phyloP scores from a whole-genome alignment of 306 rosid species.

The Lathyrus tuberosus region DNA sequence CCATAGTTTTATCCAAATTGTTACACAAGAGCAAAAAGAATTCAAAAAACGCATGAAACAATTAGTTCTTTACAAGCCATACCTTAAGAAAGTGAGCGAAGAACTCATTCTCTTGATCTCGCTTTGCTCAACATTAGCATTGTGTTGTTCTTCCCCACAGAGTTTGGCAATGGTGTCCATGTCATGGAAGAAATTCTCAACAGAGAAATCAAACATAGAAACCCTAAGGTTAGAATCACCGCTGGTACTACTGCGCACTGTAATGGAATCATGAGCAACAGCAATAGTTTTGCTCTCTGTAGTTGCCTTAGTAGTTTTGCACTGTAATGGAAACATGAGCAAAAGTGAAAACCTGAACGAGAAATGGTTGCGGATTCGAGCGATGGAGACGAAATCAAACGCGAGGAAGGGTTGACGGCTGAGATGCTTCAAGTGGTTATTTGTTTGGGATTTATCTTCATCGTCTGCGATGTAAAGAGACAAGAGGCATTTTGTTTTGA shows the following conservation, averaged over 20 bases:
- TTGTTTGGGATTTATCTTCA: no score
- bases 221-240: slow-evolving; percentile 26
- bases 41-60: background rate
- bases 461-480: no score
- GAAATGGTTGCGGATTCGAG: no score
- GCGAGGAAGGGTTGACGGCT: no score
- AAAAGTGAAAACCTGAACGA: no score
- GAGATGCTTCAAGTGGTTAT: no score
- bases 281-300: background rate
- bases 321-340: no score
- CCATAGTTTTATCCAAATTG: no score
- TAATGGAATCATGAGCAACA: slow-evolving; percentile 9
- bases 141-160: slow-evolving; percentile 55
- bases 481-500: no score
- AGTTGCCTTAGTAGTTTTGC: slow-evolving; percentile 22
- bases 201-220: slow-evolving; percentile 61
- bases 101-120: slow-evolving; percentile 60
- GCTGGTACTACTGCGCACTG: background rate
- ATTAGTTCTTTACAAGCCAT: background rate
- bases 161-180: slow-evolving; percentile 59
- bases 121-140: slow-evolving; percentile 38
- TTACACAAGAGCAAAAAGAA: background rate
- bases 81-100: slow-evolving; percentile 73
- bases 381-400: no score
- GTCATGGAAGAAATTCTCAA: slow-evolving; percentile 64